Conservation (phyloP, 192 early-diverging fungal genomes). For the Backusella sp. region DNA sequence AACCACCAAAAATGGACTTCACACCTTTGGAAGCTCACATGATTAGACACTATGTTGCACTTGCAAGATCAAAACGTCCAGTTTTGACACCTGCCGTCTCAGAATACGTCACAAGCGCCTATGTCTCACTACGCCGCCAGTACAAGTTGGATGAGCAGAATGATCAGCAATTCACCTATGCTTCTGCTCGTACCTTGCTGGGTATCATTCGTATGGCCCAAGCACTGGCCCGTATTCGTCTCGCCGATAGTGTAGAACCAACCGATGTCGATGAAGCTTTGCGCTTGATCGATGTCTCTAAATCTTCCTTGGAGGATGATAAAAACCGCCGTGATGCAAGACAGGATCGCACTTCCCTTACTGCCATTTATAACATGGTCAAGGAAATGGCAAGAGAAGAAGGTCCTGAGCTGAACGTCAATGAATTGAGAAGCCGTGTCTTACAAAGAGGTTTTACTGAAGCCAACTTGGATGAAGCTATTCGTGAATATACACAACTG, state of each 20-base stretch:
- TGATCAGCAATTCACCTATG: conserved; percentile 73
- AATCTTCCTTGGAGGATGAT: conserved; percentile 75
- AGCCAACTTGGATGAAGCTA: conserved; percentile 69
- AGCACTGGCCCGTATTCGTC: conserved; percentile 86
- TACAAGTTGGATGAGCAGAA: conserved; percentile 51
- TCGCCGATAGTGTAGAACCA: conserved; percentile 71
- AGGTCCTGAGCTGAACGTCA: conserved; percentile 53
- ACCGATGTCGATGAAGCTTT: conserved; percentile 89
- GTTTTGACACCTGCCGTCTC: conserved; percentile 71
- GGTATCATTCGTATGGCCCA: conserved; percentile 93
- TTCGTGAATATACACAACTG: conserved; percentile 72
- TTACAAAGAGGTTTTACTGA: conserved; percentile 77
- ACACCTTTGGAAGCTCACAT: conserved; percentile 69
- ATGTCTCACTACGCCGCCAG: conserved; percentile 76
- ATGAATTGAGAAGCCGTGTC: conserved; percentile 66
- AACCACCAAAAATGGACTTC: conserved; percentile 66
- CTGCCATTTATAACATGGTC: conserved; percentile 78
- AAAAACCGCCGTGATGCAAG: conserved; percentile 36
- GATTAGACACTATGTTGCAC: conserved; percentile 90
- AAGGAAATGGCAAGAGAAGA: conserved; percentile 67
- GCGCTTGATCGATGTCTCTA: conserved; percentile 87
- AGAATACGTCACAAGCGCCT: conserved; percentile 87
- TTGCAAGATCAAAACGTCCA: conserved; percentile 73
- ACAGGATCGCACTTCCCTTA: conserved; percentile 49
- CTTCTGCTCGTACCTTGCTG: conserved; percentile 82